phyloP scores from a whole-genome alignment of 345 rosid genomes.

The Limnanthes douglasii region DNA sequence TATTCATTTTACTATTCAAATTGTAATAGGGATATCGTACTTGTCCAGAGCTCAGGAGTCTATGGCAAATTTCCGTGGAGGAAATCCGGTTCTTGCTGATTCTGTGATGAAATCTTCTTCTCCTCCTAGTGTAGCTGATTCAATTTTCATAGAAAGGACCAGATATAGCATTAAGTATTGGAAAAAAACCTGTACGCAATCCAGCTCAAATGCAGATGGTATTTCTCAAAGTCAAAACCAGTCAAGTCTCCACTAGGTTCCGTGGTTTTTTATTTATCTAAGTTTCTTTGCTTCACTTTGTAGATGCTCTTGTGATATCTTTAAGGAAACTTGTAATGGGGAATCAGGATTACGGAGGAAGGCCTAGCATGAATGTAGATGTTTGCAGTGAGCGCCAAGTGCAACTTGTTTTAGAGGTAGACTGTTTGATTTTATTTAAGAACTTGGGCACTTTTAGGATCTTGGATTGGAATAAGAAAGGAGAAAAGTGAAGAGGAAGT shows the following conservation, averaged over 20 bases:
- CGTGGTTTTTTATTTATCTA: conserved; percentile 1
- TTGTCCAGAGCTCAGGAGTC: conserved; percentile 77
- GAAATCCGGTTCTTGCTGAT: conserved; percentile 30
- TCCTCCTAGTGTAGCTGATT: conserved; percentile 48
- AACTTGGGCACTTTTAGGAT: too few relatives aligned
- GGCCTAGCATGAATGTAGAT: conserved; percentile 66
- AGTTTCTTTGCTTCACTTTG: conserved; percentile 5
- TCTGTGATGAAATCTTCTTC: conserved; percentile 19
- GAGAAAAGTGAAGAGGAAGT: too few relatives aligned
- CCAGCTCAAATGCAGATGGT: conserved; percentile 35
- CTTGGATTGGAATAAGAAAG: too few relatives aligned
- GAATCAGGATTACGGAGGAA: conserved; percentile 42
- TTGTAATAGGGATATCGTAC: conserved; percentile 58
- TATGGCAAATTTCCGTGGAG: conserved; percentile 34
- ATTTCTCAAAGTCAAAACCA: conserved; percentile 9
- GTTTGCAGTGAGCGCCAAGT: conserved; percentile 81
- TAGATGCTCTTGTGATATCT: conserved; percentile 45
- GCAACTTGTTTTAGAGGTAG: conserved; percentile 58
- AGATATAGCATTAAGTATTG: conserved; percentile 57
- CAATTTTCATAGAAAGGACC: conserved; percentile 47
- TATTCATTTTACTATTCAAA: conserved; percentile 1
- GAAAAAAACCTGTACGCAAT: conserved; percentile 33
- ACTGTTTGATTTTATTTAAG: conserved; percentile 1
- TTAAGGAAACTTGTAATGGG: conserved; percentile 42
- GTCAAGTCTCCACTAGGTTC: neutral